Evolutionary conservation across 2,329 filamentous ascomycete species (phyloP), one percentile per base, ranked within the genome.

Genomic region (Cladosporium sp.): DNA sequence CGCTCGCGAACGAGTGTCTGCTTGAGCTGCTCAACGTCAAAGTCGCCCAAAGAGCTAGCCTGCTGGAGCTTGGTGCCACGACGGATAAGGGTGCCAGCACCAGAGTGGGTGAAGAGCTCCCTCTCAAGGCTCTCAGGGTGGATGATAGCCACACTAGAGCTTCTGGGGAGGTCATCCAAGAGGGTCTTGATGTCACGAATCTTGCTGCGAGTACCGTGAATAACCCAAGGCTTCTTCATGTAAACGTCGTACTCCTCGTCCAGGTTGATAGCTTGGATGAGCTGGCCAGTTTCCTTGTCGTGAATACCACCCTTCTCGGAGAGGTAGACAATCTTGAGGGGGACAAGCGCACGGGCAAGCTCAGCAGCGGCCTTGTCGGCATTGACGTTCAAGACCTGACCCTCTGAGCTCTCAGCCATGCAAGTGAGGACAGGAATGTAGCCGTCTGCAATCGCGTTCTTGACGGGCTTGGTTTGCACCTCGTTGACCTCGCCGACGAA

Each of bases 171-270:
- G 50, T 89, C 87, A 66, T 91, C 90, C 53, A 99, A 79, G 25
- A 99, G 83, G 59, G 96, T 91, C 80, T 96, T 96, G 77, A 96
- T 95, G 78, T 99, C 91, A 77, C 89, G 90, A 74, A 99, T 97
- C 86, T 99, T 99, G 63, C 97, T 82, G 62, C 92, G 85, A 36
- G 93, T 97, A 62, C 94, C 94, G 71, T 94, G 95, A 70, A 90
- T 87, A 74, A 95, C 94, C 94, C 93, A 99, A 66, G 89, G 85
- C 76, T 97, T 91, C 58, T 85, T 82, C 91, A 97, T 96, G 69
- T 97, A 83, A 70, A 90, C 83, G 59, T 96, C 91, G 69, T 90
- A 97, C 77, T 99, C 94, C 75, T 96, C 92, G 71, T 99, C 94
- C 58, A 99, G 81, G 77, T 97, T 97, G 77, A 97, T 97, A 59